phyloP scores from a whole-genome alignment of 768 basidiomycete species.

The Multifurca ochricompacta region DNA sequence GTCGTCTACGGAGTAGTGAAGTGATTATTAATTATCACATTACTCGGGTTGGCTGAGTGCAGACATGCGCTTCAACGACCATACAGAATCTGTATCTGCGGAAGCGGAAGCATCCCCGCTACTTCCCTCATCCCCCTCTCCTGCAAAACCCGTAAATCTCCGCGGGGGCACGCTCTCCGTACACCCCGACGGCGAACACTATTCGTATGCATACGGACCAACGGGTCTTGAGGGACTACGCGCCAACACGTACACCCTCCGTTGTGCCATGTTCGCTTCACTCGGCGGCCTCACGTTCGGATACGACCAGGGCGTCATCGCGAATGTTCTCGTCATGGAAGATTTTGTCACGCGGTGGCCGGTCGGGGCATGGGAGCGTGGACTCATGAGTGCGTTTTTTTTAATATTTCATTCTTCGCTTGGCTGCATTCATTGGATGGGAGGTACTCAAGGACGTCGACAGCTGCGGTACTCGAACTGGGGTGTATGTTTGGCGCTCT shows the following conservation, averaged over 20 bases:
- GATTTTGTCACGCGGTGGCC: slow-evolving; percentile 67
- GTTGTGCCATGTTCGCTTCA: slow-evolving; percentile 67
- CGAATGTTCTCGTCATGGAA: slow-evolving; percentile 77
- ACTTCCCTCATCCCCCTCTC: neutral
- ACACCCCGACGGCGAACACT: slow-evolving; percentile 25
- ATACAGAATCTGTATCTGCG: neutral
- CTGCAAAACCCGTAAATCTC: neutral
- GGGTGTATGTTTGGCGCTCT: slow-evolving; percentile 76
- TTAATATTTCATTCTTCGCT: neutral
- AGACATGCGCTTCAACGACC: neutral
- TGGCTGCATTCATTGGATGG: neutral
- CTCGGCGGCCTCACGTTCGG: slow-evolving; percentile 75
- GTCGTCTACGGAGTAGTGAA: too few species aligned
- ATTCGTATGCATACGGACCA: slow-evolving; percentile 69
- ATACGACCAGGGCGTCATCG: slow-evolving; percentile 82
- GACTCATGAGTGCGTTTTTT: slow-evolving; percentile 57
- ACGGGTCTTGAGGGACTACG: slow-evolving; percentile 55
- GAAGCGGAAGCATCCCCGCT: slow-evolving; percentile 13
- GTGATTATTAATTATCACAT: too few species aligned
- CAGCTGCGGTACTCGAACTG: slow-evolving; percentile 72
- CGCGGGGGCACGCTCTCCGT: slow-evolving; percentile 18
- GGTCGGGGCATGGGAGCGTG: slow-evolving; percentile 63
- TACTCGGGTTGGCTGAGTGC: too few species aligned
- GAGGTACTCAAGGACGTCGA: neutral
- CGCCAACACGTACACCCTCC: slow-evolving; percentile 55